phyloP scores from a whole-genome alignment of 2,329 filamentous ascomycete genomes.

The Fusarium brachygibbosum region DNA sequence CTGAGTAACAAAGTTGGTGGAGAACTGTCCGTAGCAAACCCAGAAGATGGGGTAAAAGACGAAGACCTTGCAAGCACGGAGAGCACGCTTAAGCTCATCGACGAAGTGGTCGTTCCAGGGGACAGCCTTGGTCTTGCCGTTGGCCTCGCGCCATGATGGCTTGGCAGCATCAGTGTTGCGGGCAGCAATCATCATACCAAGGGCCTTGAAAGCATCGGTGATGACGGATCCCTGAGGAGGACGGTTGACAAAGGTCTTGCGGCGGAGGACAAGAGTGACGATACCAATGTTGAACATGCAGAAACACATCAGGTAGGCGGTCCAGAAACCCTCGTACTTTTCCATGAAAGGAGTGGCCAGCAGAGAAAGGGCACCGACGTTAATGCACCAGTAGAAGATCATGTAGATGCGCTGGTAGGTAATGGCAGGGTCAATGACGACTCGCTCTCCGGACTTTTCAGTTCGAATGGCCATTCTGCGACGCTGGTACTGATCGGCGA shows the following conservation, averaged over 20 bases:
- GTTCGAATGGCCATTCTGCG: constrained; percentile 63
- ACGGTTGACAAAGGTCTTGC: constrained; percentile 64
- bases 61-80: constrained; percentile 80
- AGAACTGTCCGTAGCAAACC: constrained; percentile 77
- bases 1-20: constrained; percentile 75
- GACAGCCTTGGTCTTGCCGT: constrained; percentile 59
- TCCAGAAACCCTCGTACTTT: constrained; percentile 75
- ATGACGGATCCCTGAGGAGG: constrained; percentile 73
- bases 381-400: constrained; percentile 82
- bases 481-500: constrained; percentile 76
- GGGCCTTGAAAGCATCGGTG: constrained; percentile 70
- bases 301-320: constrained; percentile 70
- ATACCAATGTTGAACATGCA: constrained; percentile 74
- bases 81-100: constrained; percentile 76
- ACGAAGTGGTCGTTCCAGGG: constrained; percentile 79
- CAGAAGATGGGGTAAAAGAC: constrained; percentile 75
- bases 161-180: constrained; percentile 72
- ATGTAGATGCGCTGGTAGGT: constrained; percentile 79
- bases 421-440: constrained; percentile 75
- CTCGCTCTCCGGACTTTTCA: constrained; percentile 65
- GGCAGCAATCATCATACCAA: constrained; percentile 56
- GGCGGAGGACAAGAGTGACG: constrained; percentile 62
- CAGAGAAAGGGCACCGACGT: constrained; percentile 76
- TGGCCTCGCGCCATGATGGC: constrained; percentile 71
- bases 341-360: constrained; percentile 79